phyloP scores from a whole-genome alignment of 2,329 filamentous ascomycete species.

The Lithohypha guttulata region DNA sequence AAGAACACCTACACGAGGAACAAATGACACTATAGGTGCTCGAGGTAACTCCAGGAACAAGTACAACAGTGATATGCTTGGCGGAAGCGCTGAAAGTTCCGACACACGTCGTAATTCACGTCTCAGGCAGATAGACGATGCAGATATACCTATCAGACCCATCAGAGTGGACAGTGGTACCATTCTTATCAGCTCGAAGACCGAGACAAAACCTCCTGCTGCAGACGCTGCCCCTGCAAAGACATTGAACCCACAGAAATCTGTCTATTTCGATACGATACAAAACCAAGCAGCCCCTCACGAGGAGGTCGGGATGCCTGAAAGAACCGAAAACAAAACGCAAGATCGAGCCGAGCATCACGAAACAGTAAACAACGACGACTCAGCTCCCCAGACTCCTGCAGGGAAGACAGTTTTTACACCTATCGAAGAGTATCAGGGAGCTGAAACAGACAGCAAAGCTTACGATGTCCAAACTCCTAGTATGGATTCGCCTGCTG shows the following conservation, averaged over 20 bases:
- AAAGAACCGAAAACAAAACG: background rate
- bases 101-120: background rate
- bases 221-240: background rate
- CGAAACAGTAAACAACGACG: no score
- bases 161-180: slow-evolving; percentile 2
- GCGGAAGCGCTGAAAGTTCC: background rate
- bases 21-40: background rate
- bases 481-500: background rate
- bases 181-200: background rate
- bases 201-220: background rate
- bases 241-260: background rate
- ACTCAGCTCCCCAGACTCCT: background rate
- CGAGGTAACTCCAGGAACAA: background rate
- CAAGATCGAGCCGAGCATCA: background rate
- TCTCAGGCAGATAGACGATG: background rate
- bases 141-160: background rate
- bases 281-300: background rate
- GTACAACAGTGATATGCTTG: background rate
- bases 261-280: slow-evolving; percentile 1
- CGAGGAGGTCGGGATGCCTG: background rate
- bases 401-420: background rate
- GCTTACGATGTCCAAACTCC: background rate
- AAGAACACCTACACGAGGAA: background rate
- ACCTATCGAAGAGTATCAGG: slow-evolving; percentile 1
- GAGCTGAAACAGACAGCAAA: background rate